phyloP scores from a whole-genome alignment of 1,284 basidiomycete species.

The Ustilago tritici region DNA sequence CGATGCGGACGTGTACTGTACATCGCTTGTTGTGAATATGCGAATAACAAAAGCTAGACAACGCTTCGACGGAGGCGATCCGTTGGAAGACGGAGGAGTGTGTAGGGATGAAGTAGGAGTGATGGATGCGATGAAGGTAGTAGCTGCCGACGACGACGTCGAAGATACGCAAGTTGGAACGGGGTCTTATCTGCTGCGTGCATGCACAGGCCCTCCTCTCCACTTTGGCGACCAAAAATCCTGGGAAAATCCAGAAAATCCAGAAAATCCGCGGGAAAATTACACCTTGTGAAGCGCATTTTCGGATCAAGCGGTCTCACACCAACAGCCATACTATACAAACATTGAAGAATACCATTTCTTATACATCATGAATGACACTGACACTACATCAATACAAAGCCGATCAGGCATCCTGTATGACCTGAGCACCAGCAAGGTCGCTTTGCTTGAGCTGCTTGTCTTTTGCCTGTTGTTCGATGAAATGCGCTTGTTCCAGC shows the following conservation, averaged over 20 bases:
- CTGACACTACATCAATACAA: neutral
- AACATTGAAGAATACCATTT: neutral
- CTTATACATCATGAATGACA: neutral
- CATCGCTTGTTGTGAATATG: too few relatives aligned
- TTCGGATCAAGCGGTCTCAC: slow-evolving; percentile 4
- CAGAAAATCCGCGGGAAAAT: slow-evolving; percentile 2
- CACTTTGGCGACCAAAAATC: neutral
- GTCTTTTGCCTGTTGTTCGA: slow-evolving; percentile 33
- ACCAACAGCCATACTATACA: neutral
- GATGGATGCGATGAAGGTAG: slow-evolving; percentile 2
- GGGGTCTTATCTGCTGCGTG: neutral
- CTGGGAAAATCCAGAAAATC: neutral
- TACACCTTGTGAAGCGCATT: slow-evolving; percentile 5
- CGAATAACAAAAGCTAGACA: too few relatives aligned
- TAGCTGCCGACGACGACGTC: neutral
- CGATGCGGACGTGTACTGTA: too few relatives aligned
- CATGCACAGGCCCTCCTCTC: slow-evolving; percentile 9
- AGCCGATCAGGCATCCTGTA: neutral
- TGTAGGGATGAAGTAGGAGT: neutral
- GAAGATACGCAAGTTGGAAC: neutral
- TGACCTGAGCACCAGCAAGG: neutral
- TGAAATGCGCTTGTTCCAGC: slow-evolving; percentile 73
- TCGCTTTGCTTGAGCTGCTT: slow-evolving; percentile 21
- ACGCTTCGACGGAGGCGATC: neutral
- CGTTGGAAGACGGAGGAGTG: neutral